Conservation (phyloP, 768 basidiomycete genomes). For the Nidularia pulvinata region DNA sequence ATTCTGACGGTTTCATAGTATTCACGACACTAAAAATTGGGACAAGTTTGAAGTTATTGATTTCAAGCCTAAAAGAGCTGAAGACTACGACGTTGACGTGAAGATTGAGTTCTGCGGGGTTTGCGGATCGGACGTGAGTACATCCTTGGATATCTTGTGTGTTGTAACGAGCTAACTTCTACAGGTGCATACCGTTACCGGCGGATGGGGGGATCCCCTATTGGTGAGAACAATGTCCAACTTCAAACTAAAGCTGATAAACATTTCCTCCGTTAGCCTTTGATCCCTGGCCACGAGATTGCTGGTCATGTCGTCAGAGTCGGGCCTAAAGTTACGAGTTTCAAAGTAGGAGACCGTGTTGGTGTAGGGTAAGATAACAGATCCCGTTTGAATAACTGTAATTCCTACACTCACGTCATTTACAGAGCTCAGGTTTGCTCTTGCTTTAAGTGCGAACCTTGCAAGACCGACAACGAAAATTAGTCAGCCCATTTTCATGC, state of each 20-base stretch:
- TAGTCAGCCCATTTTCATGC: too few species aligned
- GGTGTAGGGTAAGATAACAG: constrained; percentile 33
- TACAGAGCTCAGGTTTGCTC: constrained; percentile 45
- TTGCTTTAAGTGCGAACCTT: constrained; percentile 46
- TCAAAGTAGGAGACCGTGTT: constrained; percentile 58
- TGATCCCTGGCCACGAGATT: constrained; percentile 53
- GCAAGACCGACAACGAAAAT: constrained; percentile 52
- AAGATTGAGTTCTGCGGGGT: constrained; percentile 49
- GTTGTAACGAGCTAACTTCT: constrained; percentile 1
- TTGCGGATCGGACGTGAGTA: constrained; percentile 49
- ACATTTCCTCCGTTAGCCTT: constrained; percentile 22
- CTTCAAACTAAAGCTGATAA: background rate
- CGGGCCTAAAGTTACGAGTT: constrained; percentile 49
- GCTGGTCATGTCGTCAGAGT: constrained; percentile 51
- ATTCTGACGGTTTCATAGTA: constrained; percentile 10
- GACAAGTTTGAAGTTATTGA: constrained; percentile 38
- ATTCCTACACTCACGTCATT: constrained; percentile 10
- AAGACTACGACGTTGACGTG: constrained; percentile 56
- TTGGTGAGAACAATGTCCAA: constrained; percentile 14
- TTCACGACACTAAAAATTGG: constrained; percentile 33
- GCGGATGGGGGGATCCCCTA: constrained; percentile 29
- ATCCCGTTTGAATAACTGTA: background rate
- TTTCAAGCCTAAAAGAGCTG: constrained; percentile 51
- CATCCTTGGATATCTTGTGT: background rate
- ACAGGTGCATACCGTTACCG: constrained; percentile 35